Evolutionary conservation across 129 eudicot species (phyloP).

Genomic region (Ambrosia artemisiifolia): DNA sequence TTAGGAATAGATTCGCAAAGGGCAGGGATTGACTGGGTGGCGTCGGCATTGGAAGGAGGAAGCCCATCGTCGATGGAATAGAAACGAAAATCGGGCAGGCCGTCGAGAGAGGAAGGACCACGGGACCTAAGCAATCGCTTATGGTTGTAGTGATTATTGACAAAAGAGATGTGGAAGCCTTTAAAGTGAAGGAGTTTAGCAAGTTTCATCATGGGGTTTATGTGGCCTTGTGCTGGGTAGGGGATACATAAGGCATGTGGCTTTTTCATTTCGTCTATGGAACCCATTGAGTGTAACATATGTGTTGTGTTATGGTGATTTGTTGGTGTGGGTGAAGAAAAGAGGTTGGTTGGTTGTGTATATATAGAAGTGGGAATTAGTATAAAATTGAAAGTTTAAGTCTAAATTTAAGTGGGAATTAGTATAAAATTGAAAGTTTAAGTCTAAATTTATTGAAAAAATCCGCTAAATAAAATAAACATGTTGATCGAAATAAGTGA

Average conservation of each 20-base stretch:
- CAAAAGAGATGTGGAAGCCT: constrained; percentile 59
- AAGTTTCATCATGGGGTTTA: constrained; percentile 43
- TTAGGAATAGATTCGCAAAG: constrained; percentile 37
- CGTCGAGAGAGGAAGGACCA: constrained; percentile 41
- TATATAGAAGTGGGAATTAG: too few species aligned
- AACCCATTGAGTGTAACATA: constrained; percentile 24
- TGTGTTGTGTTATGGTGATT: neutral
- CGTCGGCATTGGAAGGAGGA: constrained; percentile 45
- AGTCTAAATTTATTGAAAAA: too few species aligned
- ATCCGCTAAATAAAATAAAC: too few species aligned
- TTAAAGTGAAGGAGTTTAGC: constrained; percentile 28
- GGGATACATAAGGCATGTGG: constrained; percentile 57
- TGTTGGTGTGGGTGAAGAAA: too few species aligned
- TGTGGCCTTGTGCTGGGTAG: constrained; percentile 56
- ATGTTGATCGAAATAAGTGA: too few species aligned
- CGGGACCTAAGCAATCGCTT: constrained; percentile 52
- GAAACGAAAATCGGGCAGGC: constrained; percentile 52
- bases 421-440: too few species aligned
- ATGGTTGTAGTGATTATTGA: constrained; percentile 56
- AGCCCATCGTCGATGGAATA: constrained; percentile 59
- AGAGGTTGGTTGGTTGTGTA: too few species aligned
- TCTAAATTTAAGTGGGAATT: too few species aligned
- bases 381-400: too few species aligned
- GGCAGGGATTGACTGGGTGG: constrained; percentile 54
- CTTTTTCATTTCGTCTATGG: constrained; percentile 2